Evolutionary conservation across 352 stramenopile species (phyloP).

Genomic region (Phytophthora pinifolia): DNA sequence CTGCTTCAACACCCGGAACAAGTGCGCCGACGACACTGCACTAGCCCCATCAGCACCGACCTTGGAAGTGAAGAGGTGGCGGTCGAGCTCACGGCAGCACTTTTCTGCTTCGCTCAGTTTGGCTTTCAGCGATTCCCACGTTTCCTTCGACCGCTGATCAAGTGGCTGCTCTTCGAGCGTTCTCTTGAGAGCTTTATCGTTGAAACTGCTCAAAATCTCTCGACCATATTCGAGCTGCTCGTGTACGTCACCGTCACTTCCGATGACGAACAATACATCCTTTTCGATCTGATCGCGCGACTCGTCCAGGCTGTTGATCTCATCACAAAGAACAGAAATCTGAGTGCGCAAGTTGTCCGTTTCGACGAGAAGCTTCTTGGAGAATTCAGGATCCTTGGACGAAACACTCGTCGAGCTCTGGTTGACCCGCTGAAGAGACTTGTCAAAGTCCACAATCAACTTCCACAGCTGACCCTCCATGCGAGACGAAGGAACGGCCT

Average conservation of each 20-base stretch:
- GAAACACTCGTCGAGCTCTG: slow-evolving; percentile 35
- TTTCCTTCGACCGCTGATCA: slow-evolving; percentile 65
- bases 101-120: slow-evolving; percentile 57
- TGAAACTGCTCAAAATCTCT: slow-evolving; percentile 70
- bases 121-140: slow-evolving; percentile 40
- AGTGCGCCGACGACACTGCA: slow-evolving; percentile 39
- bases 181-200: slow-evolving; percentile 60
- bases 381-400: slow-evolving; percentile 41
- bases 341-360: slow-evolving; percentile 37
- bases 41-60: slow-evolving; percentile 20
- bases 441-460: slow-evolving; percentile 70
- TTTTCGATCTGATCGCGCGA: slow-evolving; percentile 66
- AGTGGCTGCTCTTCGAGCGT: slow-evolving; percentile 70
- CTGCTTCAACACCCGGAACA: slow-evolving; percentile 73
- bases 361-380: slow-evolving; percentile 27
- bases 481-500: slow-evolving; percentile 34
- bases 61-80: slow-evolving; percentile 41
- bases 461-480: slow-evolving; percentile 74
- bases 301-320: slow-evolving; percentile 61
- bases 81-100: slow-evolving; percentile 54
- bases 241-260: slow-evolving; percentile 74
- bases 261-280: slow-evolving; percentile 75
- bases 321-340: slow-evolving; percentile 42
- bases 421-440: slow-evolving; percentile 54
- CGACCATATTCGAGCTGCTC: slow-evolving; percentile 71